Percentiles rank a stretch among this genome's conserved stretches.
phyloP scores from a whole-genome alignment of 305 asterid genomes.

The Petunia hybrid region DNA sequence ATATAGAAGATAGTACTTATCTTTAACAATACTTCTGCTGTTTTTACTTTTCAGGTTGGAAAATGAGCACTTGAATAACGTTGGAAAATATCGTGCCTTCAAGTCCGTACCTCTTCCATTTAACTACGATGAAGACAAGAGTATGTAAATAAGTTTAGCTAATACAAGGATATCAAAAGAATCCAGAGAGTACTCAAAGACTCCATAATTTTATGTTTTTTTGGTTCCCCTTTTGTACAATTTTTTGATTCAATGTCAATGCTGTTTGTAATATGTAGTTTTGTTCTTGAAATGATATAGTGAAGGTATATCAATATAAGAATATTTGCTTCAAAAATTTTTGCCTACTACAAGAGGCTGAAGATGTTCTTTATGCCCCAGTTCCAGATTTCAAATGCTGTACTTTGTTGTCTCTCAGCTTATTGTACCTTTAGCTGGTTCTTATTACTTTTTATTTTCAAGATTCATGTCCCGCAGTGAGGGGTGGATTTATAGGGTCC shows the following conservation, averaged over 20 bases:
- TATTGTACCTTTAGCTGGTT: too few relatives aligned
- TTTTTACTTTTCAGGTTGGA: constrained; percentile 47
- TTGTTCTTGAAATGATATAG: background rate
- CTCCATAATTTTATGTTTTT: background rate
- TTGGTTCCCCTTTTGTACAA: background rate
- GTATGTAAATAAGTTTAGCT: constrained; percentile 23
- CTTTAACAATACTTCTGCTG: background rate
- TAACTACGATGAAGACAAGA: constrained; percentile 48
- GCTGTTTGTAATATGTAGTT: background rate
- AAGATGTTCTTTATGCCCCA: background rate
- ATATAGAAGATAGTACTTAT: background rate
- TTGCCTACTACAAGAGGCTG: background rate
- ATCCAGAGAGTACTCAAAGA: background rate
- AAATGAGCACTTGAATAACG: constrained; percentile 57
- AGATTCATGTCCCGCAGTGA: too few relatives aligned
- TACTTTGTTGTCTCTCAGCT: too few relatives aligned
- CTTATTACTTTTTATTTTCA: too few relatives aligned
- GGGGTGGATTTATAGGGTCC: too few relatives aligned
- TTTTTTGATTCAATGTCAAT: background rate
- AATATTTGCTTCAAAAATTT: background rate
- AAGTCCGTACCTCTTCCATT: constrained; percentile 56
- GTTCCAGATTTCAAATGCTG: too few relatives aligned
- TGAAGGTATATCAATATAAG: background rate
- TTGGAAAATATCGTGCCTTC: constrained; percentile 52
- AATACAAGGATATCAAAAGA: constrained; percentile 7